Conservation (phyloP, 352 stramenopile species). For the Peronosclerospora sorghi region DNA sequence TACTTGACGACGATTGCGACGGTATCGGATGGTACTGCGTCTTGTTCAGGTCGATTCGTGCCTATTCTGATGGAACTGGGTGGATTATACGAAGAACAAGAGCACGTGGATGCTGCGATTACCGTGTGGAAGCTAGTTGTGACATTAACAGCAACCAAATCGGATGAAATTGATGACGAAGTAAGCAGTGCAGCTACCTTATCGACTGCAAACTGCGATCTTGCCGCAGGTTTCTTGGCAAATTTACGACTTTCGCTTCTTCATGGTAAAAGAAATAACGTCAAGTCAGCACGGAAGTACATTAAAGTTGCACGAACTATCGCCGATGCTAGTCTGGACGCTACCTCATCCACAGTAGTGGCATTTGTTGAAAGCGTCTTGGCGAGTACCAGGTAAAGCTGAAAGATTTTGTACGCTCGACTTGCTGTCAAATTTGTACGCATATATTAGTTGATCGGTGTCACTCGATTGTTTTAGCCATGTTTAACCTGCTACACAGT, state of each 20-base stretch:
- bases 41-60: constrained; percentile 15
- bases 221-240: constrained; percentile 28
- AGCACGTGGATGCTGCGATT: constrained; percentile 36
- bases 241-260: constrained; percentile 57
- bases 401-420: too few species aligned
- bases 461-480: background rate
- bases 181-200: constrained; percentile 16
- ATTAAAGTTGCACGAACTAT: constrained; percentile 35
- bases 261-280: constrained; percentile 48
- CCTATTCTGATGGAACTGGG: constrained; percentile 51
- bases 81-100: constrained; percentile 36
- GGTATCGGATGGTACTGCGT: constrained; percentile 4
- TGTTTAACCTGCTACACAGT: constrained; percentile 25
- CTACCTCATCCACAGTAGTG: constrained; percentile 27
- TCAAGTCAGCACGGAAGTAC: constrained; percentile 57
- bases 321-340: constrained; percentile 15
- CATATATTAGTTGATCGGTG: too few species aligned
- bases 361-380: constrained; percentile 56
- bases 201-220: constrained; percentile 16
- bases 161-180: constrained; percentile 12
- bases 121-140: constrained; percentile 55
- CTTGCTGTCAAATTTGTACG: too few species aligned
- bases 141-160: constrained; percentile 18
- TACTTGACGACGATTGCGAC: constrained; percentile 21
- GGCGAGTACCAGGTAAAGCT: too few species aligned